Base-by-base conservation (phyloP, 1,284 basidiomycete species). In the Fistulinella staudtii region DNA sequence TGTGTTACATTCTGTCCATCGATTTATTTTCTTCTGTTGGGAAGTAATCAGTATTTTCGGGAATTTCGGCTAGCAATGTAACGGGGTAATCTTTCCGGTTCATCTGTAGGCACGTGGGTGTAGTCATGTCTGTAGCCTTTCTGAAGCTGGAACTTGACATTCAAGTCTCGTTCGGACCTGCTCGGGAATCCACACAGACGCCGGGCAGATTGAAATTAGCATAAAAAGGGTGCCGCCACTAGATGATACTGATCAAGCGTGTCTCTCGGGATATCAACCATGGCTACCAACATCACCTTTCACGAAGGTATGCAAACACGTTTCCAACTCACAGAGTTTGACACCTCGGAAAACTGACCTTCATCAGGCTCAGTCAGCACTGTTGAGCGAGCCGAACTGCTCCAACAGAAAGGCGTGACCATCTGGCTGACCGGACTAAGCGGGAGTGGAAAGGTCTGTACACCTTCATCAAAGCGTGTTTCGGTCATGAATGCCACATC, bases 391-490 rank as follows among this genome's bases (percentile, higher is more conserved):
- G 67, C 73, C 17, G 58, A 74, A 25, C 66, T 90, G 17, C 72
- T 93, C 22, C 71, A 77, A 15, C 93, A 97, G 63, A 84, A 78
- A 54, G 93, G 93, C 20, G 78, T 85, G 6, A 97, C 93, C 0
- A 79, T 97, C 60, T 97, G 93, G 93, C 72, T 97, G 49, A 97
- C 94, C n/a, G 93, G 93, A 20, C 78, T 95, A 24, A 91, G 86
- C 57, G 93, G 89, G 21, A 86, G 83, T 59, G 92, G 92, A 45
- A 94, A 94, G 79, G 89, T 89, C 34, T 43, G 71, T 29, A 22
- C 29, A 7, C n/a, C n/a, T n/a, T 17, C 14, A 17, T 17, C n/a
- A 7, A 6, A 6, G 11, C 6, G 15, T 15, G 13, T 30, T 8
- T 29, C 14, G 14, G 14, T 15, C 27, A 28, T 10, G 11, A 14